A percentile compares a stretch with the other conserved stretches of the same genome.
These are phyloP conservation scores for Fagopyrum tataricum DNA, from an alignment of 148 eudicot species.

Conservation along the genomic window DNA sequence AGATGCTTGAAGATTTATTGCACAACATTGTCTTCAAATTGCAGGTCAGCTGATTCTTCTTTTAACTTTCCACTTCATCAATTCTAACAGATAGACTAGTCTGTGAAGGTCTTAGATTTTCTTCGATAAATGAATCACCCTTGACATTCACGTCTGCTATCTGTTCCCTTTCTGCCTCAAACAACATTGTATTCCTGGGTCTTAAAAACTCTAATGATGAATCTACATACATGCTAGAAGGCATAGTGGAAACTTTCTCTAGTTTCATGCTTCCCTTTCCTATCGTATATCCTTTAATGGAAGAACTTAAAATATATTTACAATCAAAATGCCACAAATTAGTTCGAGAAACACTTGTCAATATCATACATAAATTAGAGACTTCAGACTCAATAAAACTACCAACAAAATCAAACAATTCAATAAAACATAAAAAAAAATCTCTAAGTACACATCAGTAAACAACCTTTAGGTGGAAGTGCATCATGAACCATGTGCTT, in stretches of 20 bases:
- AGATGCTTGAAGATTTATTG: slow-evolving; percentile 41
- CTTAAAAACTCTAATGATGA: slow-evolving; percentile 20
- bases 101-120: slow-evolving; percentile 20
- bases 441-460: neutral
- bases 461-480: slow-evolving; percentile 75
- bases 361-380: neutral
- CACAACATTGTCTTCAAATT: slow-evolving; percentile 17
- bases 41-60: slow-evolving; percentile 29
- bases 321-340: slow-evolving; percentile 3
- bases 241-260: slow-evolving; percentile 30
- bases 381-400: neutral
- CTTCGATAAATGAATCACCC: slow-evolving; percentile 20
- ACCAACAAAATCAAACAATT: neutral
- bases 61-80: slow-evolving; percentile 27
- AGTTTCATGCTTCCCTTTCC: slow-evolving; percentile 31
- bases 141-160: slow-evolving; percentile 16
- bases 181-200: slow-evolving; percentile 24
- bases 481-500: slow-evolving; percentile 83
- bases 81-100: slow-evolving; percentile 22
- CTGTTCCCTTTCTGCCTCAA: slow-evolving; percentile 25
- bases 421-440: neutral
- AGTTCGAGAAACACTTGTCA: neutral
- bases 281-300: slow-evolving; percentile 32
- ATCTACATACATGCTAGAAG: slow-evolving; percentile 23
- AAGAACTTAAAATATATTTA: slow-evolving; percentile 28